Conservation (phyloP, 2,329 filamentous ascomycete species). For the Penicillium corylophilum region DNA sequence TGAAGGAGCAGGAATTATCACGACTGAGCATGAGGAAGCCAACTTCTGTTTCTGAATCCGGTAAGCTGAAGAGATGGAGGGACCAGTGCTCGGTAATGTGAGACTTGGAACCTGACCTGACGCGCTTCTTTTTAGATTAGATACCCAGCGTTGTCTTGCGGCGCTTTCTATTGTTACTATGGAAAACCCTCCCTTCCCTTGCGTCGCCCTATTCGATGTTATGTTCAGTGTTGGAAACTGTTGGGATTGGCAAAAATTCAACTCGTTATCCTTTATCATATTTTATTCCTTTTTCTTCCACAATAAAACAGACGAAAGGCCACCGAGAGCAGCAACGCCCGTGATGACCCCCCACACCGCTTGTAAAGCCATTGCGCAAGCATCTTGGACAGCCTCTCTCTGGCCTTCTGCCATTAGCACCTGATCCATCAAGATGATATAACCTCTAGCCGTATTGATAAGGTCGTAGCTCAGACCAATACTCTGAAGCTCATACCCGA, state of each 20-base stretch:
- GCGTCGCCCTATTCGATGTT: neutral
- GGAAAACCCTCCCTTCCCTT: neutral
- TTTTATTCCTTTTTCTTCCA: slow-evolving; percentile 13
- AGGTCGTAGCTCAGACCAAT: slow-evolving; percentile 10
- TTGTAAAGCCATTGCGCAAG: slow-evolving; percentile 23
- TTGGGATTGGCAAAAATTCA: neutral
- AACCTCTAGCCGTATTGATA: slow-evolving; percentile 14
- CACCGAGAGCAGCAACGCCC: slow-evolving; percentile 27
- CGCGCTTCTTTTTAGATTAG: neutral
- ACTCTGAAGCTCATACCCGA: slow-evolving; percentile 29
- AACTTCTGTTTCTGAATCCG: neutral
- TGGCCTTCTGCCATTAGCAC: slow-evolving; percentile 13
- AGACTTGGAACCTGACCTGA: neutral
- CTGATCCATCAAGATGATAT: slow-evolving; percentile 16
- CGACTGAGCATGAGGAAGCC: slow-evolving; percentile 28
- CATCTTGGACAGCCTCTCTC: slow-evolving; percentile 13
- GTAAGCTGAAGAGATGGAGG: neutral
- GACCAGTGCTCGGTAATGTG: slow-evolving; percentile 3
- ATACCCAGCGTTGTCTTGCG: neutral
- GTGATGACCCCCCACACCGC: slow-evolving; percentile 29
- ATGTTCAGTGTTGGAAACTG: neutral
- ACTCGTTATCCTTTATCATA: neutral
- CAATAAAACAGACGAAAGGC: slow-evolving; percentile 20
- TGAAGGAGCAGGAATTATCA: slow-evolving; percentile 38
- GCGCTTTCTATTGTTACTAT: neutral